A percentile compares a stretch with the other conserved stretches of the same genome.
Conservation (phyloP, 2,329 filamentous ascomycete species). For the Elsinoe batatas region DNA sequence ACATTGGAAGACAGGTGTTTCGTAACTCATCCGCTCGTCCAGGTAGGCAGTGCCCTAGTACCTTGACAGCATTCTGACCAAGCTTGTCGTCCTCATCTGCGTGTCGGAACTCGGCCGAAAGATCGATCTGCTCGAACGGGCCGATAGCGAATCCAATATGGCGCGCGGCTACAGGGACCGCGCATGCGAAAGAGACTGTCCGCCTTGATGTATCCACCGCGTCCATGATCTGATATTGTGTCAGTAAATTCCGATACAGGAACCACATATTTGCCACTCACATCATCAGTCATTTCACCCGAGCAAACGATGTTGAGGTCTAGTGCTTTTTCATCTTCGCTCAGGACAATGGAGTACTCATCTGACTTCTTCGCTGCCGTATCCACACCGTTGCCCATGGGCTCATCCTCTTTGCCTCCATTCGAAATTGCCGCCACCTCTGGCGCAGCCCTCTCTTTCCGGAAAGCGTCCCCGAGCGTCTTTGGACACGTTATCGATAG, state of each 20-base stretch:
- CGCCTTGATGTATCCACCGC: slow-evolving; percentile 71
- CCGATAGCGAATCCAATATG: slow-evolving; percentile 91
- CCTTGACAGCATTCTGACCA: slow-evolving; percentile 74
- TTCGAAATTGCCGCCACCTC: slow-evolving; percentile 12
- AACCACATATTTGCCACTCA: neutral
- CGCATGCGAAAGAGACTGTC: slow-evolving; percentile 73
- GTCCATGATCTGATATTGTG: slow-evolving; percentile 47
- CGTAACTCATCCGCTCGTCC: slow-evolving; percentile 70
- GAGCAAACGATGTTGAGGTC: slow-evolving; percentile 89
- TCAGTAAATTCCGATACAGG: neutral
- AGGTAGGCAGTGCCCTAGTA: slow-evolving; percentile 86
- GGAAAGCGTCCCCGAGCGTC: slow-evolving; percentile 67
- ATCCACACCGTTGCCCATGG: slow-evolving; percentile 19
- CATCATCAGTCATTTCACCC: slow-evolving; percentile 75
- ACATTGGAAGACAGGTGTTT: slow-evolving; percentile 77
- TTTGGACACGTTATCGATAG: slow-evolving; percentile 77
- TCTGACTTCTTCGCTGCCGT: slow-evolving; percentile 25
- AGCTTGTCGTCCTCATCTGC: slow-evolving; percentile 88
- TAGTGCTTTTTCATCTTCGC: slow-evolving; percentile 72
- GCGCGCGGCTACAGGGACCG: slow-evolving; percentile 66
- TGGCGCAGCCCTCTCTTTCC: slow-evolving; percentile 23
- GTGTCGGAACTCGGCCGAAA: slow-evolving; percentile 71
- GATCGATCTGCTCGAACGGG: slow-evolving; percentile 85
- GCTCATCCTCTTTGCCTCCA: slow-evolving; percentile 9
- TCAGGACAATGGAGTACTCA: slow-evolving; percentile 36